Evolutionary conservation across 2,329 filamentous ascomycete species (phyloP).

Genomic region (Sclerotinia subarctica): DNA sequence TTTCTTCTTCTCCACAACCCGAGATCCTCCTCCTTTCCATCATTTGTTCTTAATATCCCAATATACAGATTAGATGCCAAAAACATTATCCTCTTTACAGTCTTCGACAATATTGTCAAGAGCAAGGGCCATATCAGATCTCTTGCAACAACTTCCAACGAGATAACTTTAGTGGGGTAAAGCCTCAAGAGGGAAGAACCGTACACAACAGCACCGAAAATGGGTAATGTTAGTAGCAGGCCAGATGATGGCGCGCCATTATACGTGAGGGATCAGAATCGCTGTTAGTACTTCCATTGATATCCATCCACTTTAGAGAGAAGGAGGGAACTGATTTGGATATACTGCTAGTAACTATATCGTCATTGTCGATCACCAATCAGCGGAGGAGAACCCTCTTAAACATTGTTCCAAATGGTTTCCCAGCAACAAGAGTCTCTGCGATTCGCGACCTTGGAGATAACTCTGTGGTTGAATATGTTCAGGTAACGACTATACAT

Average conservation of each 20-base stretch:
- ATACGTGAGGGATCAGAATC: constrained; percentile 86
- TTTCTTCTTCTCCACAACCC: neutral
- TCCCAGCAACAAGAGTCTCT: constrained; percentile 74
- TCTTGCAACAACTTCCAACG: constrained; percentile 20
- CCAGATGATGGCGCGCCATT: constrained; percentile 77
- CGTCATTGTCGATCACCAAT: constrained; percentile 78
- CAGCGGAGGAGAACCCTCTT: constrained; percentile 73
- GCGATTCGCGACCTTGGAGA: constrained; percentile 73
- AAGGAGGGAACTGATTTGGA: constrained; percentile 22
- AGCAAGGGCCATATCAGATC: constrained; percentile 16
- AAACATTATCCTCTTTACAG: constrained; percentile 29
- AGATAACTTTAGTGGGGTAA: constrained; percentile 36
- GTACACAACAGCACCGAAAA: constrained; percentile 45
- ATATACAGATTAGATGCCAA: constrained; percentile 34
- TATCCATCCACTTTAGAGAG: neutral
- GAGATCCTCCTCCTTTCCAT: constrained; percentile 15
- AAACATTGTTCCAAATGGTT: constrained; percentile 79
- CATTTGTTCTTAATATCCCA: constrained; percentile 29
- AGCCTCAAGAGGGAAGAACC: neutral
- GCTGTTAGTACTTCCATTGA: constrained; percentile 60
- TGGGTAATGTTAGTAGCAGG: constrained; percentile 91
- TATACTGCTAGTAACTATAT: constrained; percentile 69
- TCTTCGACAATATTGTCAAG: constrained; percentile 31
- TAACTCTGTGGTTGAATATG: constrained; percentile 76
- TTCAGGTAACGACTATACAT: constrained; percentile 62